Evolutionary conservation across 345 rosid genomes (phyloP).

Genomic region (Erodium maritimum): DNA sequence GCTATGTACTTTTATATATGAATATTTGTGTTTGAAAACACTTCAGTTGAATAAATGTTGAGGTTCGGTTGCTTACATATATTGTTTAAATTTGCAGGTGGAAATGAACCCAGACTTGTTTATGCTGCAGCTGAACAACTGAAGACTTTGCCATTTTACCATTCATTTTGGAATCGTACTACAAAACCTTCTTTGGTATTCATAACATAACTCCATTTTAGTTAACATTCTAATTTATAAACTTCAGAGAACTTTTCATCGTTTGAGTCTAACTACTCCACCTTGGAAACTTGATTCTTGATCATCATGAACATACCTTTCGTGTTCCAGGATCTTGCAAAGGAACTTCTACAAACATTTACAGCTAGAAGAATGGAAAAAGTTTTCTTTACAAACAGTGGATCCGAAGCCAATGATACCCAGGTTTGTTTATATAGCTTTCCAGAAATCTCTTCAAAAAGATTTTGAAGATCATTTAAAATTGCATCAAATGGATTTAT

Average conservation of each 20-base stretch:
- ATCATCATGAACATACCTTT: conserved; percentile 2
- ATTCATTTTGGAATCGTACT: conserved; percentile 95
- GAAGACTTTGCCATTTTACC: conserved; percentile 81
- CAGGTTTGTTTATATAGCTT: conserved; percentile 36
- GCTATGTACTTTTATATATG: not conserved
- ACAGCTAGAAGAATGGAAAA: conserved; percentile 80
- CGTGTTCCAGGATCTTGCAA: conserved; percentile 79
- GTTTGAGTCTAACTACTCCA: not conserved
- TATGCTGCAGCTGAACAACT: conserved; percentile 69
- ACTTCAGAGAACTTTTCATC: not conserved
- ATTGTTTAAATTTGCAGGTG: conserved; percentile 42
- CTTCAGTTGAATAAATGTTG: not conserved
- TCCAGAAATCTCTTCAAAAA: not conserved
- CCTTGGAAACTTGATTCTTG: not conserved
- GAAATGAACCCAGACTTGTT: conserved; percentile 79
- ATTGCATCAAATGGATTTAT: not conserved
- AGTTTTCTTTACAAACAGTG: conserved; percentile 84
- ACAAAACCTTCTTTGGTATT: conserved; percentile 90
- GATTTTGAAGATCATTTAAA: too few species aligned
- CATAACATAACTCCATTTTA: not conserved
- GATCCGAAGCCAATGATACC: conserved; percentile 97
- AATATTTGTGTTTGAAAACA: too few species aligned
- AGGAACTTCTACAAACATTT: conserved; percentile 67
- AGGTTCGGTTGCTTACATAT: not conserved
- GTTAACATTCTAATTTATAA: not conserved